Percentiles rank a stretch among this genome's conserved stretches.
Evolutionary conservation across 192 early-diverging fungal genomes (phyloP).

Genomic region (Entomortierella lignicola): DNA sequence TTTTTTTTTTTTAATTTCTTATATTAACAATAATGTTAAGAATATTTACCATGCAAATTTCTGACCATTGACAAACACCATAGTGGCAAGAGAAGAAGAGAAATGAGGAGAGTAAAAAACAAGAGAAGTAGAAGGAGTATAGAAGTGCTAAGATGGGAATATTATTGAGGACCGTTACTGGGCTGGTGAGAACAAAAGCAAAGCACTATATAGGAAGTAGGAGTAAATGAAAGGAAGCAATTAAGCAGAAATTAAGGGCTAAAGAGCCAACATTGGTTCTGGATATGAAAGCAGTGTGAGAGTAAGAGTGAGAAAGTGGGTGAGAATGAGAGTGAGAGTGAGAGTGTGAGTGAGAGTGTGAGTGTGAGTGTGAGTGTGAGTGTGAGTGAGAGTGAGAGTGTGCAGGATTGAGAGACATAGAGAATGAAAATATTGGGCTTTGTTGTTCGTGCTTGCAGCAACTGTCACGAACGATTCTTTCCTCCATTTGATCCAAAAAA

Average conservation of each 20-base stretch:
- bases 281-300: background rate
- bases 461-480: too few species aligned
- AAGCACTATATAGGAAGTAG: background rate
- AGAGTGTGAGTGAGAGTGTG: background rate
- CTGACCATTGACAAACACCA: conserved; percentile 48
- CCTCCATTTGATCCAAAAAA: too few species aligned
- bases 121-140: background rate
- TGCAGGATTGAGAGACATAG: too few species aligned
- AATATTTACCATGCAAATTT: conserved; percentile 41
- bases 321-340: background rate
- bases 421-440: too few species aligned
- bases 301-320: background rate
- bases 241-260: background rate
- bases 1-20: background rate
- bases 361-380: too few species aligned
- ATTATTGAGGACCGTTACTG: background rate
- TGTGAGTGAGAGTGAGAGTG: too few species aligned
- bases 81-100: background rate
- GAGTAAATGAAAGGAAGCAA: background rate
- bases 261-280: conserved; percentile 8
- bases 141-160: background rate
- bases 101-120: background rate
- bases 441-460: too few species aligned
- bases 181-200: background rate
- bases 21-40: background rate